phyloP scores from a whole-genome alignment of 1,139 yeast species.

The Protomyces pachydermus region DNA sequence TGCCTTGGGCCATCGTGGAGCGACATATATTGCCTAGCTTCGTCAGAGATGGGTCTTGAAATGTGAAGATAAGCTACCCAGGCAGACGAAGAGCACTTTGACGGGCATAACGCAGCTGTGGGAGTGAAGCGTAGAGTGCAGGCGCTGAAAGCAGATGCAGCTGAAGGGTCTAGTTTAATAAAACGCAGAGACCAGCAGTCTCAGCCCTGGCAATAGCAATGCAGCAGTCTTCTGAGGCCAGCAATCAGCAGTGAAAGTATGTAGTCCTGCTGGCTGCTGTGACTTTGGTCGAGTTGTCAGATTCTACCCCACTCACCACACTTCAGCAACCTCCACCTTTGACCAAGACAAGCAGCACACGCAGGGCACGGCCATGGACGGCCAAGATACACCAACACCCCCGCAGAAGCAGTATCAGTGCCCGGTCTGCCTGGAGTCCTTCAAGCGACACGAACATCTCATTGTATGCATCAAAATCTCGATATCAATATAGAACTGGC shows the following conservation, averaged over 20 bases:
- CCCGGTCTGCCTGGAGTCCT: conserved; percentile 16
- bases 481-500: neutral
- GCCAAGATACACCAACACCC: neutral
- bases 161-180: no score
- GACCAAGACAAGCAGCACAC: no score
- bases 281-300: no score
- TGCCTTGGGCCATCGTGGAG: conserved; percentile 24
- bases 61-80: neutral
- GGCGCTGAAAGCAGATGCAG: no score
- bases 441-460: conserved; percentile 25
- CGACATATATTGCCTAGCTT: conserved; percentile 15
- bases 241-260: no score
- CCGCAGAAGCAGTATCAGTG: conserved; percentile 17
- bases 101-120: neutral
- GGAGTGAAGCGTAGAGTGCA: no score
- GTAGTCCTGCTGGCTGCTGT: no score
- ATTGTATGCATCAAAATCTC: conserved; percentile 4
- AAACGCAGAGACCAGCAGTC: no score
- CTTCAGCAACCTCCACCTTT: no score
- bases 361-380: neutral
- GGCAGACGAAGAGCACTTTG: conserved; percentile 17
- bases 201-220: no score
- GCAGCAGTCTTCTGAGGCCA: no score
- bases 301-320: no score
- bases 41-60: neutral